phyloP scores from a whole-genome alignment of 73 alveolate genomes.

The Paramecium caudatum region DNA sequence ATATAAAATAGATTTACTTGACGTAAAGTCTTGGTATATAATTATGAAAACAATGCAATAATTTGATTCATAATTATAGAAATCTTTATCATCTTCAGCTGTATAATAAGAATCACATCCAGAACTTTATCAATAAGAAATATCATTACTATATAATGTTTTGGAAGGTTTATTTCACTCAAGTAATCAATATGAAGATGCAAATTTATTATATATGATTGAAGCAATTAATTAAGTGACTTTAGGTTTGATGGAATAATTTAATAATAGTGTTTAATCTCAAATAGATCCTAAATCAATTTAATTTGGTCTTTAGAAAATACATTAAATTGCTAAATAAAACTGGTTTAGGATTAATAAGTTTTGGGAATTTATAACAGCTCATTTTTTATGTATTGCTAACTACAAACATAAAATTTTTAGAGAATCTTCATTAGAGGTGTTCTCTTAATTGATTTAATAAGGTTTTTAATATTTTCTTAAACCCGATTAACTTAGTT shows the following conservation, averaged over 20 bases:
- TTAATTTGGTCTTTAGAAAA: slow-evolving; percentile 19
- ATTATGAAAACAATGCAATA: slow-evolving; percentile 57
- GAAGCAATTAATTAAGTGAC: slow-evolving; percentile 62
- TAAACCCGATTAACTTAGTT: neutral
- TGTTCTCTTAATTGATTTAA: neutral
- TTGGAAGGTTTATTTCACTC: slow-evolving; percentile 43
- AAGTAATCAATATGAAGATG: slow-evolving; percentile 53
- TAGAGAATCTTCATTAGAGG: slow-evolving; percentile 47
- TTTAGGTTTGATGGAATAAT: slow-evolving; percentile 53
- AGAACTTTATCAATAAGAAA: neutral
- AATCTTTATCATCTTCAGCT: neutral
- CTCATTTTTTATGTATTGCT: slow-evolving; percentile 21
- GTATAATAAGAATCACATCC: slow-evolving; percentile 1
- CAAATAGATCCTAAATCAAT: slow-evolving; percentile 17
- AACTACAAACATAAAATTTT: slow-evolving; percentile 40
- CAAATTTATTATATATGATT: slow-evolving; percentile 23
- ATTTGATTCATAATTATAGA: slow-evolving; percentile 4
- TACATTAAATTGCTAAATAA: slow-evolving; percentile 8
- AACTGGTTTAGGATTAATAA: slow-evolving; percentile 49
- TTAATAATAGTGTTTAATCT: neutral
- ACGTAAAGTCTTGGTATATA: slow-evolving; percentile 52
- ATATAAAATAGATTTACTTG: slow-evolving; percentile 10
- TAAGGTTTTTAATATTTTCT: slow-evolving; percentile 51
- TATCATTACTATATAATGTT: neutral
- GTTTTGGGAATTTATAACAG: slow-evolving; percentile 60